Base-by-base conservation (phyloP, 1,284 basidiomycete genomes). In the Meripilus lineatus region DNA sequence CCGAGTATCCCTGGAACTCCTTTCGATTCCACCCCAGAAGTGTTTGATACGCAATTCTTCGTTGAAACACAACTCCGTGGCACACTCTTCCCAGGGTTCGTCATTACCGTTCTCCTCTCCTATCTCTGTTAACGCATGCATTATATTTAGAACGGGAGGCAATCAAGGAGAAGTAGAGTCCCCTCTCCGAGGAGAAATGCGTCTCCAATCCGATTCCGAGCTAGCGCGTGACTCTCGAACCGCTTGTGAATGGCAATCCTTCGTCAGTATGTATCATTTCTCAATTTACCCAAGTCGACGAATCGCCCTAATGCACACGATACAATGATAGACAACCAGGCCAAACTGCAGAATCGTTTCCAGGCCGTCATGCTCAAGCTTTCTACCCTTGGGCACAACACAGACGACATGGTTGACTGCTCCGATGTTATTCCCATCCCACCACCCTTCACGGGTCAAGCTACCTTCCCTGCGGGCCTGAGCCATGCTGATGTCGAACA, bases 41-140 rank as follows among this genome's bases (percentile, higher is more conserved):
- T 57, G 24, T 68, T 70, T 47, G 68, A 71, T 49, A 57, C 65
- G 10, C 68, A 71, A 51, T 64, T 70, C 56, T 70, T 67, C 53
- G 52, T 69, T 38, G 66, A 69, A 52, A 62, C 63, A 22, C 58
- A 63, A 45, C 60, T 71, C 22, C 51, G 56, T 32, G 67, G 67
- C 22, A 59, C 54, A 0, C 35, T 40, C 2, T 66, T 63, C 58
- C 63, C 64, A 8, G 62, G 43, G 20, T 49, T 39, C 40, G 25
- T 13, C 38, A 33, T n/a, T 2, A 10, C 15, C 6, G 11, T 5
- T 13, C 2, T 13, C 2, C 22, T 22, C 5, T 32, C 11, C n/a
- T 13, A 21, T 10, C 28, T 5, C 28, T 10, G n/a, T 30, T 30
- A 23, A 24, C 5, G 6, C 17, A 2, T 15, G 15, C 40, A 13